Conservation (phyloP, 2,329 filamentous ascomycete genomes). For the Rutstroemia sp. region DNA sequence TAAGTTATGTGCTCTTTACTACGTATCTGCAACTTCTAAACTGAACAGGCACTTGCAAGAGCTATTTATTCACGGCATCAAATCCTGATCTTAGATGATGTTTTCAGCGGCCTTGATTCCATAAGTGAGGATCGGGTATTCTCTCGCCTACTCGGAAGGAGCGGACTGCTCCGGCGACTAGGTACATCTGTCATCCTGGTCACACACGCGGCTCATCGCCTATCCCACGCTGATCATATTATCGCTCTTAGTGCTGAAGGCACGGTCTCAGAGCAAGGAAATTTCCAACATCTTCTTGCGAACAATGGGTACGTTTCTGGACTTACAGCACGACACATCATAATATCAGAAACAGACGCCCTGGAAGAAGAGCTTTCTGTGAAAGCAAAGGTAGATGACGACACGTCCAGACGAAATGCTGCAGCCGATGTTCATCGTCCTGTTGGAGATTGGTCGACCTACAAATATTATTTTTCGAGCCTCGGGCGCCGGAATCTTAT, state of each 20-base stretch:
- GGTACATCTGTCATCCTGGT: slow-evolving; percentile 32
- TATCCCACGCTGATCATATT: slow-evolving; percentile 18
- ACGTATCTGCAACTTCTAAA: neutral
- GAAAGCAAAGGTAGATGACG: slow-evolving; percentile 1
- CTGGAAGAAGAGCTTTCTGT: neutral
- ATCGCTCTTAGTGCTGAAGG: slow-evolving; percentile 30
- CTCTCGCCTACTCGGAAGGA: slow-evolving; percentile 15
- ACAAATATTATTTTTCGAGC: slow-evolving; percentile 17
- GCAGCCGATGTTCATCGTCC: slow-evolving; percentile 15
- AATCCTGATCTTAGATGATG: slow-evolving; percentile 25
- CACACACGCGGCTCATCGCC: slow-evolving; percentile 25
- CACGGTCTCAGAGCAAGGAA: slow-evolving; percentile 27
- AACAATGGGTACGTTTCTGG: slow-evolving; percentile 15
- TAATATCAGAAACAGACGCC: slow-evolving; percentile 1
- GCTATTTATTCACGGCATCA: slow-evolving; percentile 31
- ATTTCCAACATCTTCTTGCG: slow-evolving; percentile 11
- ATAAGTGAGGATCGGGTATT: slow-evolving; percentile 21
- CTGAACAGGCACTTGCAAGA: slow-evolving; percentile 46
- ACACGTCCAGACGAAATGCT: slow-evolving; percentile 12
- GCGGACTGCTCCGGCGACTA: slow-evolving; percentile 18
- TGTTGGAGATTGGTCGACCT: slow-evolving; percentile 16
- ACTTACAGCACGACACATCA: slow-evolving; percentile 12
- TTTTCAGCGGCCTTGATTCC: slow-evolving; percentile 26
- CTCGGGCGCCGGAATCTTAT: slow-evolving; percentile 11
- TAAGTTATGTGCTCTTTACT: slow-evolving; percentile 36